Evolutionary conservation across 176 grass and related monocot species (phyloP).

Genomic region (Raddia guianensis): DNA sequence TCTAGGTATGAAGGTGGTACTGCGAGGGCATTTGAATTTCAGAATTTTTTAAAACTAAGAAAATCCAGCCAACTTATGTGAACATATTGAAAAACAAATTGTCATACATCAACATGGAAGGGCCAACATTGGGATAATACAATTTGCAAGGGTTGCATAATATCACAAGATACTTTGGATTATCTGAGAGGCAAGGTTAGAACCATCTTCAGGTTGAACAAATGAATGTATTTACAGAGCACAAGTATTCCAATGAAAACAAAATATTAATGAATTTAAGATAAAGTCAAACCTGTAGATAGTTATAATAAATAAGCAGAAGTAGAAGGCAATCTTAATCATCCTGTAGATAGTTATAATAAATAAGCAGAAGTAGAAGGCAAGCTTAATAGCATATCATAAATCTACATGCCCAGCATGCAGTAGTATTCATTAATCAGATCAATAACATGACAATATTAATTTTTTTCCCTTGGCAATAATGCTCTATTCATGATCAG

Average conservation of each 20-base stretch:
- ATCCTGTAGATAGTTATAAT: too few relatives aligned
- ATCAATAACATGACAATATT: too few relatives aligned
- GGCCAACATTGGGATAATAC: background rate
- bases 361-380: too few relatives aligned
- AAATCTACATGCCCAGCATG: too few relatives aligned
- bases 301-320: constrained; percentile 84
- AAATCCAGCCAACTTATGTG: background rate
- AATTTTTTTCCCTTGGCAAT: too few relatives aligned
- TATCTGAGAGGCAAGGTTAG: background rate
- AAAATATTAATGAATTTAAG: constrained; percentile 26
- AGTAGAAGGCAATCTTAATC: constrained; percentile 77
- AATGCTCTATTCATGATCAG: too few relatives aligned
- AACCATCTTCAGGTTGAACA: too few relatives aligned
- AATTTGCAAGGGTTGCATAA: background rate
- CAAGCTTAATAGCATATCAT: too few relatives aligned
- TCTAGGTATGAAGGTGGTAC: too few relatives aligned
- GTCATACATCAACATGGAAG: background rate
- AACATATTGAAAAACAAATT: background rate
- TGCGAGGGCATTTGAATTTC: background rate
- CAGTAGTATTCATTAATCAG: too few relatives aligned
- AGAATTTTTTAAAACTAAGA: background rate
- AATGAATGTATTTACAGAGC: too few relatives aligned
- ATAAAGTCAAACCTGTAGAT: constrained; percentile 78
- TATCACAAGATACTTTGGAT: background rate
- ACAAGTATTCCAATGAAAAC: too few relatives aligned